Conservation (phyloP, 192 early-diverging fungal genomes). For the Coemansia asiatica region DNA sequence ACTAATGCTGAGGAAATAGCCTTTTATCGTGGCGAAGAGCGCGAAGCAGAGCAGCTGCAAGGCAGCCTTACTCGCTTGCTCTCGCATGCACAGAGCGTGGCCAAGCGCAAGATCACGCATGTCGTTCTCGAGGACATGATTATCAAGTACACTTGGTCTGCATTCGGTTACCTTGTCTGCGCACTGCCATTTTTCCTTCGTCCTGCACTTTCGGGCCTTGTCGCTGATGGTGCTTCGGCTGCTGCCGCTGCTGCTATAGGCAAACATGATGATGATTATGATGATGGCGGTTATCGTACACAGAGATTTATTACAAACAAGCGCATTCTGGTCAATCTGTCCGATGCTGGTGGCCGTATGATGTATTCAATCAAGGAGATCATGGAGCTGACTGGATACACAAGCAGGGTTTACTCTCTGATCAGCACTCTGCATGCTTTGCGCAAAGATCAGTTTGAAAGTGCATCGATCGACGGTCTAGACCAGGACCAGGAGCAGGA, state of each 20-base stretch:
- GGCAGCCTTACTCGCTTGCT: constrained; percentile 73
- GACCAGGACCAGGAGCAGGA: no score
- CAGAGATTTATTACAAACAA: constrained; percentile 91
- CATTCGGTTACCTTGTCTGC: constrained; percentile 80
- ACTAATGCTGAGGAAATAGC: constrained; percentile 98
- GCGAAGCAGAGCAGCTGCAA: constrained; percentile 80
- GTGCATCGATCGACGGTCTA: neutral
- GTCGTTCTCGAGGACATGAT: constrained; percentile 96
- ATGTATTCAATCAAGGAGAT: constrained; percentile 97
- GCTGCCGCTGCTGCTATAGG: constrained; percentile 5
- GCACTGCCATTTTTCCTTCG: constrained; percentile 86
- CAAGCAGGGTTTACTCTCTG: constrained; percentile 82
- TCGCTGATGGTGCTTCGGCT: constrained; percentile 17
- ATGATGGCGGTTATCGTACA: constrained; percentile 58
- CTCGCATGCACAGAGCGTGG: constrained; percentile 80
- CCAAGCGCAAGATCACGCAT: constrained; percentile 79
- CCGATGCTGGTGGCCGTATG: constrained; percentile 93
- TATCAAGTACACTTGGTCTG: constrained; percentile 96
- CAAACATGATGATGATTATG: constrained; percentile 16
- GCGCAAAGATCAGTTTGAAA: constrained; percentile 59
- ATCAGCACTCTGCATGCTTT: constrained; percentile 81
- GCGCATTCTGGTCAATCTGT: constrained; percentile 81
- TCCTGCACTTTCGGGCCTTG: constrained; percentile 52
- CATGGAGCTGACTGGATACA: constrained; percentile 87
- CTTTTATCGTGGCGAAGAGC: constrained; percentile 78